Evolutionary conservation across 2,329 filamentous ascomycete species (phyloP), one percentile per base, ranked within the genome.

Genomic region (Scedosporium minutisporum): DNA sequence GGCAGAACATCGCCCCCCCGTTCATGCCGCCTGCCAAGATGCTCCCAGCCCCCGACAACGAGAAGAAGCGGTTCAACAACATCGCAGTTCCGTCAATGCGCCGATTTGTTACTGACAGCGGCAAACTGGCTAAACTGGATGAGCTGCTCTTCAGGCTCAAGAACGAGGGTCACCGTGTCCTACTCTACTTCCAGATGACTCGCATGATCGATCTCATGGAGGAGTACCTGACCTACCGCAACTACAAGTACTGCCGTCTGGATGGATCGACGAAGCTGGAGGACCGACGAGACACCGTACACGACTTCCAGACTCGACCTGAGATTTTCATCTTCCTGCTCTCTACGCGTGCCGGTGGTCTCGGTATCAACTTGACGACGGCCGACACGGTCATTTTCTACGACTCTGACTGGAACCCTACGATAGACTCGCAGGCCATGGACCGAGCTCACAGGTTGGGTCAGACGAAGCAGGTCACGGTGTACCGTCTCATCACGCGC

Each of bases 121-220:
- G 95, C 71, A 99, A 99, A 78, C 84, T 99, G 64, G 93, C 92
- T 57, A 91, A 92, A 71, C 81, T 99, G 60, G 95, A 99, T 72
- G 82, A 90, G 67, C 81, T 99, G 18, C 82, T 99, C 14, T 90
- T 90, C 72, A 84, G 92, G 73, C 87, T 99, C 70, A 99, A 97
- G 82, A 89, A 91, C 65, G 90, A 89, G 66, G 90, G 90, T 42
- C 95, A 99, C 69, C 92, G 95, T 71, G 95, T 99, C 23, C 81
- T 99, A 62, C 80, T 99, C 21, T 99, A 99, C 82, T 99, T 99
- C 90, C 95, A 99, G 80, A 99, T 99, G 95, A 99, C 95, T 3
- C 90, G 91, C 71, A 99, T 99, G 95, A 97, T 99, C 71, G 93
- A 99, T 73, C 80, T 99, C 65, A 97, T 97, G 90, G 95, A 99